Percentiles rank a stretch among this genome's conserved stretches.
Evolutionary conservation across 305 asterid genomes (phyloP).

Genomic region (Fraxinus greggii): DNA sequence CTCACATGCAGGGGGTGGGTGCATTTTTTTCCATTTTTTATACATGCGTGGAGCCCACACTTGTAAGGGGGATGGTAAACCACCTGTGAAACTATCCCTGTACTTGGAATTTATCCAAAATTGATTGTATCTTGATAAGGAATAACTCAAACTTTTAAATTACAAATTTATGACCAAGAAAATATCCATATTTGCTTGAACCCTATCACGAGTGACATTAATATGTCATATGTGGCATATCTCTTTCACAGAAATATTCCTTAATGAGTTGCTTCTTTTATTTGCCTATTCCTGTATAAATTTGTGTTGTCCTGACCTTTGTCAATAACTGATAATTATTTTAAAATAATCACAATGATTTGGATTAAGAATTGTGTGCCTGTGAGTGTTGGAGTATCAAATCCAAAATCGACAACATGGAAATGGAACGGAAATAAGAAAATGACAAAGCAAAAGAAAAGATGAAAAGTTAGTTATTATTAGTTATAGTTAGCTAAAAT

Average conservation of each 20-base stretch:
- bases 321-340: neutral
- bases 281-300: neutral
- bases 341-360: too few species aligned
- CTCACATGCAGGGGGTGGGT: too few species aligned
- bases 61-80: too few species aligned
- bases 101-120: too few species aligned
- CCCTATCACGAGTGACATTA: neutral
- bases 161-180: neutral
- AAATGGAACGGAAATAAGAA: too few species aligned
- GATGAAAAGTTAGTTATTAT: too few species aligned
- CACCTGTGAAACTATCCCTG: too few species aligned
- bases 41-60: too few species aligned
- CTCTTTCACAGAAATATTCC: neutral
- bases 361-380: neutral
- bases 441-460: too few species aligned
- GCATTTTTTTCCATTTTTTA: too few species aligned
- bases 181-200: neutral
- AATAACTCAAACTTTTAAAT: conserved; percentile 6
- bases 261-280: neutral
- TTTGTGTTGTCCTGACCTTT: neutral
- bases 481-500: too few species aligned
- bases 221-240: neutral
- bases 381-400: neutral
- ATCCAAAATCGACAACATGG: too few species aligned
- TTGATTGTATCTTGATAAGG: neutral